phyloP scores from a whole-genome alignment of 768 basidiomycete species.

The Zangia roseola region DNA sequence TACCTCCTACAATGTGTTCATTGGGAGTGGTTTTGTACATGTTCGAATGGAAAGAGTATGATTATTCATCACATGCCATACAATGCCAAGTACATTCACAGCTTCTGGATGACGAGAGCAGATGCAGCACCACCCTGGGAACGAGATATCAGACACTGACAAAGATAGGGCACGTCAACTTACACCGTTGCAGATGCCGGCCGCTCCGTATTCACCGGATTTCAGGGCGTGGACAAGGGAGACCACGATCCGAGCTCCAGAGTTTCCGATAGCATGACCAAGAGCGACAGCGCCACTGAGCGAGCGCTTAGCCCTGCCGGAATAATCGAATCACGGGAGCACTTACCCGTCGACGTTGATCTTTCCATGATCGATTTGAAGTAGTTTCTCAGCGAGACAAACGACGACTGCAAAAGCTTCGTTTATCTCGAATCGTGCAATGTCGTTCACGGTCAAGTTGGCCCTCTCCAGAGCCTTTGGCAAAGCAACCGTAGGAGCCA shows the following conservation, averaged over 20 bases:
- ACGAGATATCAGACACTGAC: constrained; percentile 16
- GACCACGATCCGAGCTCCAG: constrained; percentile 91
- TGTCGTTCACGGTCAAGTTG: constrained; percentile 77
- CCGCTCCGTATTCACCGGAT: constrained; percentile 90
- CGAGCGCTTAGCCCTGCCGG: constrained; percentile 8
- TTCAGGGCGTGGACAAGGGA: constrained; percentile 90
- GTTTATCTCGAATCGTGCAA: constrained; percentile 93
- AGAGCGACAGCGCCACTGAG: constrained; percentile 92
- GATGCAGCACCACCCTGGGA: constrained; percentile 88
- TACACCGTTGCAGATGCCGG: constrained; percentile 96
- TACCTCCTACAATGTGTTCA: constrained; percentile 6
- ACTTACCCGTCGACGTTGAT: constrained; percentile 86
- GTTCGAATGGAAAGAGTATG: constrained; percentile 5
- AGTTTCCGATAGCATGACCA: constrained; percentile 95
- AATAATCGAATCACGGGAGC: constrained; percentile 1
- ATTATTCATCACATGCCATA: constrained; percentile 21
- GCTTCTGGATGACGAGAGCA: constrained; percentile 83
- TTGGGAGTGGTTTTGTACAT: background rate
- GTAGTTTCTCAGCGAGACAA: constrained; percentile 84
- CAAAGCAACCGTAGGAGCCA: constrained; percentile 88
- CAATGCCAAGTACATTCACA: constrained; percentile 42
- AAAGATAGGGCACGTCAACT: constrained; percentile 33
- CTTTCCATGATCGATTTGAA: constrained; percentile 81
- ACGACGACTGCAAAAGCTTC: constrained; percentile 97
- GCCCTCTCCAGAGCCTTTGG: constrained; percentile 88